A percentile compares a stretch with the other conserved stretches of the same genome.
These are phyloP conservation scores for Ceratocystis colombiana DNA, from an alignment of 2,329 filamentous ascomycete genomes.

Conservation along the genomic window DNA sequence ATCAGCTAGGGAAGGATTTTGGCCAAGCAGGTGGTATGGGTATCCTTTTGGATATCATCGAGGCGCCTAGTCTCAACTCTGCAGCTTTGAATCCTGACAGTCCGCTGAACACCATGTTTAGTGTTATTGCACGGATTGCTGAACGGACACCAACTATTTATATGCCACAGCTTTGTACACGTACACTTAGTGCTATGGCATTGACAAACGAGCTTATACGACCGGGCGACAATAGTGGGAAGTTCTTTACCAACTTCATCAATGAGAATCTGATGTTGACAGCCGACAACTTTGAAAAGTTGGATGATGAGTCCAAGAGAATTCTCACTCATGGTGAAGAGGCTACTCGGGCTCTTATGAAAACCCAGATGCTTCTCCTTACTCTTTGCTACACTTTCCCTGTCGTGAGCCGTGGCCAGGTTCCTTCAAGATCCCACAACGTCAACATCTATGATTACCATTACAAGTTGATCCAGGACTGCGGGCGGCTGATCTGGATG, in stretches of 20 bases:
- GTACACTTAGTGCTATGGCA: conserved; percentile 60
- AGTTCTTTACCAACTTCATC: conserved; percentile 65
- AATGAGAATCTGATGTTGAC: conserved; percentile 34
- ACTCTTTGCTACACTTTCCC: conserved; percentile 24
- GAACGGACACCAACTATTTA: conserved; percentile 73
- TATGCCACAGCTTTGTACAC: conserved; percentile 67
- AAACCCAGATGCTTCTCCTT: conserved; percentile 59
- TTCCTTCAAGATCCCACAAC: conserved; percentile 45
- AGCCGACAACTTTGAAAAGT: conserved; percentile 32
- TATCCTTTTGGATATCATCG: conserved; percentile 71
- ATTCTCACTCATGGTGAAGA: conserved; percentile 56
- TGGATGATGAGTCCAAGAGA: conserved; percentile 34
- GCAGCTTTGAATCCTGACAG: conserved; percentile 44
- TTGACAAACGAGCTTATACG: conserved; percentile 55
- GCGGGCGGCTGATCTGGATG: conserved; percentile 68
- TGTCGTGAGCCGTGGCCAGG: conserved; percentile 10
- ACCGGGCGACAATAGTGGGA: conserved; percentile 39
- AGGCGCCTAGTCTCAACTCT: conserved; percentile 65
- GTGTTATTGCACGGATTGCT: conserved; percentile 40
- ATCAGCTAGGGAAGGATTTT: conserved; percentile 60
- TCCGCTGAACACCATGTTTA: conserved; percentile 22
- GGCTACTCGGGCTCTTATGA: conserved; percentile 67
- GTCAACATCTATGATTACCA: conserved; percentile 84
- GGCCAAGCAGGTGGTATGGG: conserved; percentile 73
- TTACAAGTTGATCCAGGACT: conserved; percentile 56